Evolutionary conservation across 148 eudicot genomes (phyloP).

Genomic region (Cornus florida): DNA sequence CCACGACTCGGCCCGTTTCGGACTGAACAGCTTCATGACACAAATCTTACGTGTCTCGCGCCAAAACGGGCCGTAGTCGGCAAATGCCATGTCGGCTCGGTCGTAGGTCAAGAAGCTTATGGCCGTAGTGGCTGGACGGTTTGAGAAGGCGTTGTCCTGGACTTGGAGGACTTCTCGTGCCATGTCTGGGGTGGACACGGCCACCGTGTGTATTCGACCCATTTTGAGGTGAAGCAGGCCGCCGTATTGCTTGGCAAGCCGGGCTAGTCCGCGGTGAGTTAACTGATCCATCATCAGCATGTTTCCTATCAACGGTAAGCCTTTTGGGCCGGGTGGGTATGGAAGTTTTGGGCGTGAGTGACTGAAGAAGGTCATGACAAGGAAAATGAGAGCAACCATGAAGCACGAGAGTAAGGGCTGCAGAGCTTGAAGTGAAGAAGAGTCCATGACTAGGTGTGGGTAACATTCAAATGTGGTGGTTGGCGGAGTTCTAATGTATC

Average conservation of each 20-base stretch:
- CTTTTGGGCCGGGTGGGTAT: conserved; percentile 31
- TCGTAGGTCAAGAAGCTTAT: conserved; percentile 26
- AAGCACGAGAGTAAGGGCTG: conserved; percentile 1
- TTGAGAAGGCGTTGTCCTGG: conserved; percentile 29
- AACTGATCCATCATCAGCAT: conserved; percentile 28
- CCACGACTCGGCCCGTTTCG: conserved; percentile 35
- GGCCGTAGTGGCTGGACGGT: conserved; percentile 31
- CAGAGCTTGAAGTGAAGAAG: not conserved
- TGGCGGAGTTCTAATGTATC: no score
- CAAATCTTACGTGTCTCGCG: conserved; percentile 35
- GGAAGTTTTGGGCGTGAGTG: conserved; percentile 10
- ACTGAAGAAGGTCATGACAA: not conserved
- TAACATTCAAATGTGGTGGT: no score
- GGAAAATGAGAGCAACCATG: not conserved
- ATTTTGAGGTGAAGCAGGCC: conserved; percentile 24
- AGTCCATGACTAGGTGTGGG: conserved; percentile 5
- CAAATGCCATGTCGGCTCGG: conserved; percentile 39
- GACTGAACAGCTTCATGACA: conserved; percentile 34
- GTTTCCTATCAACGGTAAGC: conserved; percentile 31
- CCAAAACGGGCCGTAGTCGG: conserved; percentile 39
- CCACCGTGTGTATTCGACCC: conserved; percentile 26
- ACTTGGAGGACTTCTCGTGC: conserved; percentile 33
- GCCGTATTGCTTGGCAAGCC: conserved; percentile 20
- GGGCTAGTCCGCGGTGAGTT: conserved; percentile 36
- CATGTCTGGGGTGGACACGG: conserved; percentile 23